Evolutionary conservation across 495 filamentous ascomycete genomes (phyloP).

Genomic region (Penicillium pulvis): DNA sequence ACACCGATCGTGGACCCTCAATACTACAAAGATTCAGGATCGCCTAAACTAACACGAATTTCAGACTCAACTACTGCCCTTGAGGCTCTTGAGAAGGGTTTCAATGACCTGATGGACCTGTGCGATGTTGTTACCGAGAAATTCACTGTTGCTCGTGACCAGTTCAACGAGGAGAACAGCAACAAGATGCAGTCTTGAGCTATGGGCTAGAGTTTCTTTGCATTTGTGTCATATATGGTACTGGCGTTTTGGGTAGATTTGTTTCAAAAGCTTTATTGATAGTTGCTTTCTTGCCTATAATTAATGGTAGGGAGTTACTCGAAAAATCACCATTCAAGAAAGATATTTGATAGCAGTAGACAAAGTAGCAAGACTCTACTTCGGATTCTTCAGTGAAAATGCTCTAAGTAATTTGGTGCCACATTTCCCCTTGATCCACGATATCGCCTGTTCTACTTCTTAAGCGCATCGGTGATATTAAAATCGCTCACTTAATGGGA

Average conservation of each 20-base stretch:
- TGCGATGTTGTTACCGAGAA: conserved; percentile 90
- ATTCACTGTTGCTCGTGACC: conserved; percentile 67
- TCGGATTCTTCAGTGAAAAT: no score
- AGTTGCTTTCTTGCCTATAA: background rate
- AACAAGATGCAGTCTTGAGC: conserved; percentile 41
- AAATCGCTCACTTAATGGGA: no score
- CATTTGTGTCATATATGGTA: conserved; percentile 18
- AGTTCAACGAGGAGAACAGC: conserved; percentile 54
- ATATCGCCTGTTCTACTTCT: no score
- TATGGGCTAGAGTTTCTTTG: conserved; percentile 11
- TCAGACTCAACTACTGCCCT: conserved; percentile 77
- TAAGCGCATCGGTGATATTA: no score
- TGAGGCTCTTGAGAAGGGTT: conserved; percentile 85
- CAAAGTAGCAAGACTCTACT: no score
- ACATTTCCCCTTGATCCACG: no score
- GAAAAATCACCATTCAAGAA: background rate
- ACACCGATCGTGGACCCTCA: background rate
- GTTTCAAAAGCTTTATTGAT: conserved; percentile 4
- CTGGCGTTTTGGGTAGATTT: conserved; percentile 8
- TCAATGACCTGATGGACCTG: conserved; percentile 82
- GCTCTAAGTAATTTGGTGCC: no score
- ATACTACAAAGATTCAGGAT: background rate
- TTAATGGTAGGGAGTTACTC: background rate
- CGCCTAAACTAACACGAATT: conserved; percentile 6
- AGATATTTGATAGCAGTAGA: background rate